Evolutionary conservation across 768 basidiomycete species (phyloP).

Genomic region (Naganishia randhawae): DNA sequence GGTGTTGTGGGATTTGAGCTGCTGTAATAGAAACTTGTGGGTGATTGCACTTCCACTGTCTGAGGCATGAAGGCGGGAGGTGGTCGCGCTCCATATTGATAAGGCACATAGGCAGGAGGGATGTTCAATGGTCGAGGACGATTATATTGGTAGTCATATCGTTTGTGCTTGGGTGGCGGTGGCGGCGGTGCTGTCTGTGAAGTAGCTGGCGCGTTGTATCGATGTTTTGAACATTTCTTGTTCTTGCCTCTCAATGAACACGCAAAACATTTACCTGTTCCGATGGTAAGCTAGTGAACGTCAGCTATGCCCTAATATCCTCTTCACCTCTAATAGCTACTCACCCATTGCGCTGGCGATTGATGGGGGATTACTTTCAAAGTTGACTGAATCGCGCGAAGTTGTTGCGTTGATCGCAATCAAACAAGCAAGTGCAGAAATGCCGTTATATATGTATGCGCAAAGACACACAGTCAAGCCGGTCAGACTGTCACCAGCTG

Average conservation of each 20-base stretch:
- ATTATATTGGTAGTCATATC: not conserved
- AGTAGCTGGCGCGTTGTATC: not conserved
- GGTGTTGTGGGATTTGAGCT: conserved; percentile 16
- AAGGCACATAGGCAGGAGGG: not conserved
- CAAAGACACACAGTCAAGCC: not conserved
- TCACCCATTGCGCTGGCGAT: conserved; percentile 10
- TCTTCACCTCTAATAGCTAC: not conserved
- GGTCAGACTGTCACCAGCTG: not conserved
- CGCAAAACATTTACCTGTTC: not conserved
- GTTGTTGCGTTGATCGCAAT: not conserved
- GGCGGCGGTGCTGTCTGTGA: not conserved
- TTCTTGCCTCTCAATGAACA: conserved; percentile 12
- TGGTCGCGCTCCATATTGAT: not conserved
- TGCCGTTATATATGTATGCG: not conserved
- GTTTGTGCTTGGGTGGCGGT: conserved; percentile 3
- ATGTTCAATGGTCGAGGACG: not conserved
- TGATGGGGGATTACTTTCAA: no score
- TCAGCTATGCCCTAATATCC: not conserved
- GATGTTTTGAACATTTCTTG: conserved; percentile 24
- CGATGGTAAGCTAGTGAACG: not conserved
- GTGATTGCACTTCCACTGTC: conserved; percentile 13
- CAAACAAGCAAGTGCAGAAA: not conserved
- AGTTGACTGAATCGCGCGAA: not conserved
- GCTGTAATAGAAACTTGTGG: conserved; percentile 16
- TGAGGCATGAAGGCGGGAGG: not conserved